Evolutionary conservation across 768 basidiomycete species (phyloP), one percentile per base, ranked within the genome.

Genomic region (Suillus sp.): DNA sequence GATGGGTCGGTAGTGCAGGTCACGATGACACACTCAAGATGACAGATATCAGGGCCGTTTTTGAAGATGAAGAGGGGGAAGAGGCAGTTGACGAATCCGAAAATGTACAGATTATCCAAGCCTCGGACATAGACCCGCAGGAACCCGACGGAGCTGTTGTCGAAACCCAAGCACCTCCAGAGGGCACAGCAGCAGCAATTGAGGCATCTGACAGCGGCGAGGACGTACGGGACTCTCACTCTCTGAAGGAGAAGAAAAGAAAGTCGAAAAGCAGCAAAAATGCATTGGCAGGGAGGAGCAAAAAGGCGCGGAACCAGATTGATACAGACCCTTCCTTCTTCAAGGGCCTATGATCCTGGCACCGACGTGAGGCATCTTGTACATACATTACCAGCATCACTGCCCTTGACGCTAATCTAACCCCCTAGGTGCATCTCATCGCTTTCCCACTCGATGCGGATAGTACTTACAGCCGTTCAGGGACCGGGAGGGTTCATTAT

Each of bases 1-100:
- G 88, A 78, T 97, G 95, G 93, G 84, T 95, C n/a, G 96, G 89
- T 25, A 96, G 94, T 73, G 92, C 87, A 30, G 93, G 93, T 35
- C 95, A 98, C 68, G 96, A 98, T 65, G 92, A 96, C 62, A 80
- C 84, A 9, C 71, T 97, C 67, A 90, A 89, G 71, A 77, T 98
- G 78, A 96, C 94, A 32, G 91, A 96, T 75, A 79, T 98, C 56
- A 86, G 83, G 68, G 89, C 86, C 40, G 84, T 94, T 54, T 90
- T 96, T 67, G 80, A 81, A 61, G 77, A 71, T 13, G 76, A 78
- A 30, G 75, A 76, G 14, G 72, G 72, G 54, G 70, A 71, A 37
- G 55, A 56, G 54, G 54, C 35, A 10, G 55, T 25, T 27, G 72
- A 66, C 30, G 75, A 75, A 18, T 60, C 62, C n/a, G 68, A 71